These are phyloP conservation scores for Clarireedia sp. DNA, from an alignment of 2,329 filamentous ascomycete species.

Conservation along the genomic window DNA sequence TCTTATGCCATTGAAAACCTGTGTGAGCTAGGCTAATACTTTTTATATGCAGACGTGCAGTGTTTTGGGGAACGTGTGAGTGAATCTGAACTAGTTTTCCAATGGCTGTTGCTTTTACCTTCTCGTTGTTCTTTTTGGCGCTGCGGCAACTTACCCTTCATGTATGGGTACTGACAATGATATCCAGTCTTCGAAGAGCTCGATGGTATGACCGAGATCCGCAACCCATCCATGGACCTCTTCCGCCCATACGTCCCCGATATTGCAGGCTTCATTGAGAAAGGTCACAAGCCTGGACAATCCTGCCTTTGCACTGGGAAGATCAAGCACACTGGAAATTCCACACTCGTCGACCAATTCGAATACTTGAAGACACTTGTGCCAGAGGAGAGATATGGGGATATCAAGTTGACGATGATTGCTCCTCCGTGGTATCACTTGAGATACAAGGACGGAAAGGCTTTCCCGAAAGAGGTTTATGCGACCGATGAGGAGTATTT, in stretches of 20 bases:
- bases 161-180: background rate
- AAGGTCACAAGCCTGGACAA: slow-evolving; percentile 39
- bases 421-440: slow-evolving; percentile 65
- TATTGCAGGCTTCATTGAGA: slow-evolving; percentile 35
- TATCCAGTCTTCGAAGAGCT: slow-evolving; percentile 25
- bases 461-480: slow-evolving; percentile 44
- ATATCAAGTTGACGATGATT: slow-evolving; percentile 63
- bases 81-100: too few species aligned
- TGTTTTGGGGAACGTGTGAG: slow-evolving; percentile 24
- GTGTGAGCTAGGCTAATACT: background rate
- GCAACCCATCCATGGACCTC: slow-evolving; percentile 29
- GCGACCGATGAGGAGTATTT: slow-evolving; percentile 45
- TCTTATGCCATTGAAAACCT: background rate
- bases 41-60: slow-evolving; percentile 17
- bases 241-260: slow-evolving; percentile 35
- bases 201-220: slow-evolving; percentile 24
- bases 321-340: slow-evolving; percentile 38
- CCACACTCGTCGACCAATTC: slow-evolving; percentile 45
- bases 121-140: slow-evolving; percentile 20
- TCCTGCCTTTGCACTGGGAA: slow-evolving; percentile 39
- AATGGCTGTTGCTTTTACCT: too few species aligned
- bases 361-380: slow-evolving; percentile 51
- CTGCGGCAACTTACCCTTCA: background rate
- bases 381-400: slow-evolving; percentile 51
- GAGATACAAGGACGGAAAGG: slow-evolving; percentile 45